phyloP scores from a whole-genome alignment of 805 yeast genomes.

The Vanderwaltozyma verrucispora region DNA sequence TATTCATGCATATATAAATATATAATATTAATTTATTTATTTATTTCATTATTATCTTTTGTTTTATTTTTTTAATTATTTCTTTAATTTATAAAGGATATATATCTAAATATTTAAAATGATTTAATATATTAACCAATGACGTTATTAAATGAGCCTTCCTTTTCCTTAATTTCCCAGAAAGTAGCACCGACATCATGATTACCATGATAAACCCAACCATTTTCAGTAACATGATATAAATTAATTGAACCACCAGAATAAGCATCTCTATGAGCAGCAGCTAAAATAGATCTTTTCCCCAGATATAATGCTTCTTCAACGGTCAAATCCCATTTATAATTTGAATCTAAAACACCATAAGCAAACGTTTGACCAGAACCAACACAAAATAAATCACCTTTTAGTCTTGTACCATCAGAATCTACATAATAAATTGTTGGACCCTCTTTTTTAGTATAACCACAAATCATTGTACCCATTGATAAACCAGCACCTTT shows the following conservation, averaged over 20 bases:
- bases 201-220: conserved; percentile 96
- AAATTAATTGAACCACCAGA: conserved; percentile 95
- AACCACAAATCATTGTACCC: conserved; percentile 99
- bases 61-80: too few relatives aligned
- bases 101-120: too few relatives aligned
- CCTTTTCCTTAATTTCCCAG: conserved; percentile 84
- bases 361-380: conserved; percentile 99
- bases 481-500: conserved; percentile 97
- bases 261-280: conserved; percentile 96
- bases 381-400: conserved; percentile 94
- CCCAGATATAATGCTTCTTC: conserved; percentile 94
- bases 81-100: too few relatives aligned
- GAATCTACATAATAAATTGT: conserved; percentile 93
- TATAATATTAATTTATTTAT: not conserved
- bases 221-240: conserved; percentile 85
- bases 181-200: conserved; percentile 82
- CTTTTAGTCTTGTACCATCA: conserved; percentile 91
- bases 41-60: too few relatives aligned
- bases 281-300: conserved; percentile 91
- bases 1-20: too few relatives aligned
- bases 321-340: conserved; percentile 81
- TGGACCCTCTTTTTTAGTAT: conserved; percentile 91
- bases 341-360: conserved; percentile 91
- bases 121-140: conserved; percentile 30
- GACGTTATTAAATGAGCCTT: conserved; percentile 82